These are phyloP conservation scores for Aureobasidium sp. DNA, from an alignment of 2,329 filamentous ascomycete genomes.

Conservation along the genomic window DNA sequence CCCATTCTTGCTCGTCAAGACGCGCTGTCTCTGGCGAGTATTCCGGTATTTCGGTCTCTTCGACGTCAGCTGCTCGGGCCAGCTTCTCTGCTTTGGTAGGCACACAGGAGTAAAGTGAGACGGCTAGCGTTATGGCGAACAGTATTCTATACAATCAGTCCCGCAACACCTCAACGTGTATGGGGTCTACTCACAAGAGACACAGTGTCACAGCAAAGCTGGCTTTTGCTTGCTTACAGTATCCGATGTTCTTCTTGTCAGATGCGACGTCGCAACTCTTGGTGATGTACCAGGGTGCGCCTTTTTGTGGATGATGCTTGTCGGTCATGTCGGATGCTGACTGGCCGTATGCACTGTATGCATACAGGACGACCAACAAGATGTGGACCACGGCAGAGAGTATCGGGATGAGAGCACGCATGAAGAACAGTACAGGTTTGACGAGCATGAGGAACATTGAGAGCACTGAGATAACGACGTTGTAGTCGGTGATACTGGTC, in stretches of 20 bases:
- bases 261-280: slow-evolving; percentile 58
- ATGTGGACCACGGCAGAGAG: slow-evolving; percentile 54
- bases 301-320: slow-evolving; percentile 51
- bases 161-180: neutral
- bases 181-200: slow-evolving; percentile 55
- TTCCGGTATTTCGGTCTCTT: slow-evolving; percentile 22
- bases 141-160: slow-evolving; percentile 41
- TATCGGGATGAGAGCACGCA: slow-evolving; percentile 62
- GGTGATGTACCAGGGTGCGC: slow-evolving; percentile 67
- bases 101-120: slow-evolving; percentile 51
- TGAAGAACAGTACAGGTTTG: slow-evolving; percentile 62
- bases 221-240: slow-evolving; percentile 62
- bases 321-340: slow-evolving; percentile 68
- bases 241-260: slow-evolving; percentile 36
- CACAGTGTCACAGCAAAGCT: slow-evolving; percentile 57
- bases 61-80: slow-evolving; percentile 23
- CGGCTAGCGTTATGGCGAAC: slow-evolving; percentile 52
- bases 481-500: slow-evolving; percentile 63
- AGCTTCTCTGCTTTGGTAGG: slow-evolving; percentile 32
- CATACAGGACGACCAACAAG: slow-evolving; percentile 55
- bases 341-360: slow-evolving; percentile 62
- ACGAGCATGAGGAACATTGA: slow-evolving; percentile 68
- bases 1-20: slow-evolving; percentile 47
- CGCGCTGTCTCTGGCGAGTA: slow-evolving; percentile 26
- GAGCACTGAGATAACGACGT: slow-evolving; percentile 68